phyloP scores from a whole-genome alignment of 176 grass and related monocot species.

The Lolium rigidum region DNA sequence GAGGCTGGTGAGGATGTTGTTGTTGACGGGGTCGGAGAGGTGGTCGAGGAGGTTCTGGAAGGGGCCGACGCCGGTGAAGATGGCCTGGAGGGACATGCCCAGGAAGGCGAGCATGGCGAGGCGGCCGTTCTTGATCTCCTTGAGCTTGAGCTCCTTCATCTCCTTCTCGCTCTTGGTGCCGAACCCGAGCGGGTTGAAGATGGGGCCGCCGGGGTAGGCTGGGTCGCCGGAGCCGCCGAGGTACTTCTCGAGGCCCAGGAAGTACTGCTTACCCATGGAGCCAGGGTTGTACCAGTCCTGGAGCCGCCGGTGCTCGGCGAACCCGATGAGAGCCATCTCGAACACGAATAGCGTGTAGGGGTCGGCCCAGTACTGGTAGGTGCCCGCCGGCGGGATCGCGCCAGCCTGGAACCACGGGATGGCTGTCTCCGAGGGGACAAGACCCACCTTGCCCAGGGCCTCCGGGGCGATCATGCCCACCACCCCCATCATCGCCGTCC shows the following conservation, averaged over 20 bases:
- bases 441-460: slow-evolving; percentile 67
- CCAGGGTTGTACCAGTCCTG: slow-evolving; percentile 95
- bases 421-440: slow-evolving; percentile 81
- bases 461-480: slow-evolving; percentile 74
- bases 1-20: slow-evolving; percentile 96
- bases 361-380: slow-evolving; percentile 96
- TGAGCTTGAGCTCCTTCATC: slow-evolving; percentile 81
- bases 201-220: slow-evolving; percentile 70
- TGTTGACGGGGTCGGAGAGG: slow-evolving; percentile 83
- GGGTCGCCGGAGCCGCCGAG: slow-evolving; percentile 82
- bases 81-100: slow-evolving; percentile 67
- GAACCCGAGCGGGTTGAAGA: slow-evolving; percentile 92
- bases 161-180: slow-evolving; percentile 79
- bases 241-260: slow-evolving; percentile 84
- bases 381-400: slow-evolving; percentile 83
- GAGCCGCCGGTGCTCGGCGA: slow-evolving; percentile 96
- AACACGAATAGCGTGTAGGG: slow-evolving; percentile 94
- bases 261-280: slow-evolving; percentile 91
- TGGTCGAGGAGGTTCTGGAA: slow-evolving; percentile 94
- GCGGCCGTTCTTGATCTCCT: slow-evolving; percentile 97
- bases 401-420: slow-evolving; percentile 95
- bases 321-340: slow-evolving; percentile 89
- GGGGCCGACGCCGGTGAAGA: slow-evolving; percentile 78
- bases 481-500: slow-evolving; percentile 83
- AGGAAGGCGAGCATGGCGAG: slow-evolving; percentile 90